Conservation (phyloP, 352 stramenopile genomes). For the Globisporangium ultimum region DNA sequence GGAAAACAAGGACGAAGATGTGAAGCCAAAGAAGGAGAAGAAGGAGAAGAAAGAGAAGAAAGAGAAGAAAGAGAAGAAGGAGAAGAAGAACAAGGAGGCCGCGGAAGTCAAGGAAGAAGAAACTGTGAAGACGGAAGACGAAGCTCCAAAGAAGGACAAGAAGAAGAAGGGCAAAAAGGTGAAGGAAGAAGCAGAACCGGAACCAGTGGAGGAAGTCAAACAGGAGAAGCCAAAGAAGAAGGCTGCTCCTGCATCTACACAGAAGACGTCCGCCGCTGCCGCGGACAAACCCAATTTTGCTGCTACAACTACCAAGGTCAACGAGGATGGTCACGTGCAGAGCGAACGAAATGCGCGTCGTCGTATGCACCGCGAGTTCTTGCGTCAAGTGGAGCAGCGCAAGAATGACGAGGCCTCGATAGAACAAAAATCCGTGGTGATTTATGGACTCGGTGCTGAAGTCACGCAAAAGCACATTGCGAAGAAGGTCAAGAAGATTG, state of each 20-base stretch:
- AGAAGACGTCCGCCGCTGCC: conserved; percentile 10
- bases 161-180: conserved; percentile 13
- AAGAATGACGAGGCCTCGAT: conserved; percentile 48
- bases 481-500: conserved; percentile 82
- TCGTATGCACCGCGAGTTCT: conserved; percentile 71
- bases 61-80: conserved; percentile 23
- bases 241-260: conserved; percentile 1
- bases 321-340: conserved; percentile 37
- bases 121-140: not conserved
- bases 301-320: conserved; percentile 12
- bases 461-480: conserved; percentile 76
- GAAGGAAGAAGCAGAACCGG: conserved; percentile 9
- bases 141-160: conserved; percentile 4
- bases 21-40: conserved; percentile 11
- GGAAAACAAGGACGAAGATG: conserved; percentile 11
- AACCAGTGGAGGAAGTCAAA: conserved; percentile 1
- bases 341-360: conserved; percentile 80
- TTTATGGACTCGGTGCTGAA: conserved; percentile 65
- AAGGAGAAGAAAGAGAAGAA: conserved; percentile 12
- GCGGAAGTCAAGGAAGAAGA: conserved; percentile 17
- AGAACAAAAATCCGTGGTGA: conserved; percentile 68
- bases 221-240: conserved; percentile 7
- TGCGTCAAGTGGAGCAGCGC: conserved; percentile 62
- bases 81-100: conserved; percentile 13
- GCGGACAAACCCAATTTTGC: conserved; percentile 10